Evolutionary conservation across 139 green algal species (phyloP).

Genomic region (Trebouxia sp.): DNA sequence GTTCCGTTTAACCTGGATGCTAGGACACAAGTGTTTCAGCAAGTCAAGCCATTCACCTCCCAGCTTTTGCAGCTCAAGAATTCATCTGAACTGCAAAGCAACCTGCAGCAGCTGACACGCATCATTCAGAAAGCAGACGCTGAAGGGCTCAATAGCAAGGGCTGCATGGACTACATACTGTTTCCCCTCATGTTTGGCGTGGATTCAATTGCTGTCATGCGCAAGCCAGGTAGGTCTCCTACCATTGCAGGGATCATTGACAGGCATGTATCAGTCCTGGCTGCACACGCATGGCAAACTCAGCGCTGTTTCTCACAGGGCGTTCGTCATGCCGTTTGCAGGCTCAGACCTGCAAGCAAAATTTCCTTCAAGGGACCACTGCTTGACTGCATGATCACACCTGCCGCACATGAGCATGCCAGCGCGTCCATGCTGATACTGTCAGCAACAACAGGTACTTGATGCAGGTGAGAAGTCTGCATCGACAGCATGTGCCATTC

Average conservation of each 20-base stretch:
- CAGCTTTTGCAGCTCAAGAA: slow-evolving; percentile 54
- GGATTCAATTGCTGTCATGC: slow-evolving; percentile 47
- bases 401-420: too few species aligned
- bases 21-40: slow-evolving; percentile 43
- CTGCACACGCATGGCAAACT: too few species aligned
- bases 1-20: not conserved
- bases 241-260: not conserved
- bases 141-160: slow-evolving; percentile 39
- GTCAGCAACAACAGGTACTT: not conserved
- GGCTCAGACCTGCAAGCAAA: not conserved
- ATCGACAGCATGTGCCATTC: slow-evolving; percentile 26
- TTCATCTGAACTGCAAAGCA: slow-evolving; percentile 32
- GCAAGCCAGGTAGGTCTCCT: not conserved
- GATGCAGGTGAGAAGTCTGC: not conserved
- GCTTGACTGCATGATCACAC: too few species aligned
- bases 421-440: too few species aligned
- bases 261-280: too few species aligned
- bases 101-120: slow-evolving; percentile 33
- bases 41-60: slow-evolving; percentile 65
- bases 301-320: too few species aligned
- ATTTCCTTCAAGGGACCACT: too few species aligned
- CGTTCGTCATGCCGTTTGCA: too few species aligned
- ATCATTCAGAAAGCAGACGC: slow-evolving; percentile 29
- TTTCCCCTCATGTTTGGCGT: slow-evolving; percentile 71
- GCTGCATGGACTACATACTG: slow-evolving; percentile 70